Percentiles rank a stretch among this genome's conserved stretches.
Conservation (phyloP, 2,329 filamentous ascomycete genomes). For the Fusarium sp. region DNA sequence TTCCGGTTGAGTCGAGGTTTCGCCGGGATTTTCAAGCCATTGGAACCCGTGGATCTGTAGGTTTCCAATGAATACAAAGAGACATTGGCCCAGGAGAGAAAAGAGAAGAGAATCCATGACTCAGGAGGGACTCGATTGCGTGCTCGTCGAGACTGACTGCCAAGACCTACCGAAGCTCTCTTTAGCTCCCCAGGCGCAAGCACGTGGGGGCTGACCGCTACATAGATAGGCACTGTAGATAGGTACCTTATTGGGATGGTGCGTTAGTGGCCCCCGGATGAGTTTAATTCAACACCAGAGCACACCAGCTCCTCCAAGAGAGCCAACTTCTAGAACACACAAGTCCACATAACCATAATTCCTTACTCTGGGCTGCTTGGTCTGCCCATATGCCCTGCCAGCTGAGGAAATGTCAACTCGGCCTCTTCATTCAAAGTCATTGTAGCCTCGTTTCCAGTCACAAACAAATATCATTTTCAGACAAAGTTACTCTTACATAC, state of each 20-base stretch:
- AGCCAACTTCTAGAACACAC: not conserved
- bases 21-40: too few relatives aligned
- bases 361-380: too few relatives aligned
- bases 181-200: not conserved
- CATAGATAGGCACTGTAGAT: not conserved
- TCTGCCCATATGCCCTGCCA: not conserved
- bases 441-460: not conserved
- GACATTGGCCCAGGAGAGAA: not conserved
- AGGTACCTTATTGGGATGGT: not conserved
- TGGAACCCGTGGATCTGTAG: too few relatives aligned
- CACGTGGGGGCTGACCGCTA: not conserved
- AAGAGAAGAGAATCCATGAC: not conserved
- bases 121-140: not conserved
- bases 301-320: not conserved
- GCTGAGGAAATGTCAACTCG: too few relatives aligned
- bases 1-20: not conserved
- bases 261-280: constrained; percentile 1
- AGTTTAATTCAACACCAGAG: constrained; percentile 18
- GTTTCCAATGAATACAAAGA: too few relatives aligned
- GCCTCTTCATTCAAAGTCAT: too few relatives aligned
- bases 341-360: too few relatives aligned
- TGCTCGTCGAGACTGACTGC: constrained; percentile 2
- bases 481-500: not conserved
- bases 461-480: not conserved
- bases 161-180: too few relatives aligned